These are phyloP conservation scores for Cyberlindnera petersonii DNA, from an alignment of 805 yeast species.

Conservation along the genomic window DNA sequence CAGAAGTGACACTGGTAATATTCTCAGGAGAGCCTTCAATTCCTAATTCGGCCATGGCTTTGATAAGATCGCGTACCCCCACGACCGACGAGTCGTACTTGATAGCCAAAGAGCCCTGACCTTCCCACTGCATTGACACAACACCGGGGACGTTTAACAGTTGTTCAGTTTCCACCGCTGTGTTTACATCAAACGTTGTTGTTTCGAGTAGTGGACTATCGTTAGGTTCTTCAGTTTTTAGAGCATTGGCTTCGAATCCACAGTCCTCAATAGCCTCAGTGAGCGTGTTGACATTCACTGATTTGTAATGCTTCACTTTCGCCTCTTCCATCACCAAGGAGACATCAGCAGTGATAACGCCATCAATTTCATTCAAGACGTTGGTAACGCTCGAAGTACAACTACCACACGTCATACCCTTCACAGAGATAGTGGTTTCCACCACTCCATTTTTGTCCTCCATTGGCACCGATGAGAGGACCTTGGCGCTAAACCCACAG, in stretches of 20 bases:
- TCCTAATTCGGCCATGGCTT: slow-evolving; percentile 47
- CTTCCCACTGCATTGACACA: slow-evolving; percentile 29
- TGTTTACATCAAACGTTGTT: slow-evolving; percentile 31
- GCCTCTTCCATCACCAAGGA: slow-evolving; percentile 79
- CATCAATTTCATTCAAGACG: slow-evolving; percentile 45
- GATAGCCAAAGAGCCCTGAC: slow-evolving; percentile 29
- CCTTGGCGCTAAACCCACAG: slow-evolving; percentile 62
- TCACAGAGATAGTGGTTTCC: slow-evolving; percentile 18
- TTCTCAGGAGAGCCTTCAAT: slow-evolving; percentile 47
- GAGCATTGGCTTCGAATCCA: slow-evolving; percentile 58
- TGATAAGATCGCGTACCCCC: slow-evolving; percentile 65
- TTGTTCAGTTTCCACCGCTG: slow-evolving; percentile 47
- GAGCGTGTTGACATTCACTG: slow-evolving; percentile 33
- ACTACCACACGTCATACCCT: slow-evolving; percentile 31
- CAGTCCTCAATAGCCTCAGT: slow-evolving; percentile 63
- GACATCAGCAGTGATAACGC: slow-evolving; percentile 54
- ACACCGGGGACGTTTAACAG: slow-evolving; percentile 10
- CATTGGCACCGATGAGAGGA: slow-evolving; percentile 12
- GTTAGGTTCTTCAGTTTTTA: slow-evolving; percentile 12
- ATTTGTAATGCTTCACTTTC: slow-evolving; percentile 43
- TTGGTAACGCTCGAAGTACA: slow-evolving; percentile 56
- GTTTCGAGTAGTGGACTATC: slow-evolving; percentile 3
- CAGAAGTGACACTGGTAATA: slow-evolving; percentile 57
- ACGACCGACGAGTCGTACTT: slow-evolving; percentile 44
- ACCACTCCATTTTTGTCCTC: slow-evolving; percentile 6